Conservation (phyloP, 805 yeast species). For the Sugiyamaella mastotermitis region DNA sequence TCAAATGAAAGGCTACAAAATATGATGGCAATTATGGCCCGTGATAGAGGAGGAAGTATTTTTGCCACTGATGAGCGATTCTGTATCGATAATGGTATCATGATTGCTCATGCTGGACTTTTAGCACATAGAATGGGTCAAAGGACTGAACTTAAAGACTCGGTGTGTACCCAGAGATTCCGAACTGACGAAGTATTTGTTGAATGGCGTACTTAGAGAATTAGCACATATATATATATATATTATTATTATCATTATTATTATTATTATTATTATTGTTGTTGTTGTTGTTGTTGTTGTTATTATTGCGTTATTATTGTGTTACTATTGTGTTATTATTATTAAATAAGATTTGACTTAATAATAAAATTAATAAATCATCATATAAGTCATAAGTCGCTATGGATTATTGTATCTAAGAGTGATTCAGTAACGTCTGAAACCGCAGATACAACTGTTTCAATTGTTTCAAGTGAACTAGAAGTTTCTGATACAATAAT, state of each 20-base stretch:
- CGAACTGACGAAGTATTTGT: conserved; percentile 92
- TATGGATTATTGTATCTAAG: neutral
- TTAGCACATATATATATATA: neutral
- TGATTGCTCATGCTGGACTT: conserved; percentile 98
- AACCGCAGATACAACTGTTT: too few species aligned
- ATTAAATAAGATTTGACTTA: too few species aligned
- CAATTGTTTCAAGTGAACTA: too few species aligned
- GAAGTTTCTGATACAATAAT: too few species aligned
- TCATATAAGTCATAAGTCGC: neutral
- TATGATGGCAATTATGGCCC: conserved; percentile 95
- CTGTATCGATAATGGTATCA: conserved; percentile 96
- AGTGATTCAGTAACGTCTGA: too few species aligned
- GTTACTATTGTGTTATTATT: too few species aligned
- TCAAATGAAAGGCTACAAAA: conserved; percentile 85
- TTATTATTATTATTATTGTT: too few species aligned
- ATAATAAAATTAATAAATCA: neutral
- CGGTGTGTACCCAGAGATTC: conserved; percentile 89
- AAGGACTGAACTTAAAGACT: conserved; percentile 48
- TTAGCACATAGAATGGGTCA: conserved; percentile 80
- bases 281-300: neutral
- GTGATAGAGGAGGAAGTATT: conserved; percentile 81
- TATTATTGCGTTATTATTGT: neutral
- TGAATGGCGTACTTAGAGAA: conserved; percentile 63
- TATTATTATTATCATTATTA: neutral
- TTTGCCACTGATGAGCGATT: conserved; percentile 95